Percentiles rank a stretch among this genome's conserved stretches.
Evolutionary conservation across 768 basidiomycete species (phyloP).

Genomic region (Daedaleopsis sinensis): DNA sequence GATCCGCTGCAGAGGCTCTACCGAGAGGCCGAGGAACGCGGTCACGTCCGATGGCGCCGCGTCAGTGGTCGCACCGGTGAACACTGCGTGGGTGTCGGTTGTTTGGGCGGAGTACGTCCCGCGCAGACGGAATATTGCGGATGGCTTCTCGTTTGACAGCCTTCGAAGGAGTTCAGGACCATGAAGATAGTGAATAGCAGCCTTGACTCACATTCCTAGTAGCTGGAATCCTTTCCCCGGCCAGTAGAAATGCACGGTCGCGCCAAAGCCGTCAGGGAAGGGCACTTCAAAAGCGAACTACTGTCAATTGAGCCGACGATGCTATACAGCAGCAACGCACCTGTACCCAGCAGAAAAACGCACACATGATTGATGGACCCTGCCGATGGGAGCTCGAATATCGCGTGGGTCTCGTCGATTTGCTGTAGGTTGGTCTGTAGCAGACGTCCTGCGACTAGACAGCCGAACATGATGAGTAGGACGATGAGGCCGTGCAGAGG

Average conservation of each 20-base stretch:
- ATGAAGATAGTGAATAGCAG: neutral
- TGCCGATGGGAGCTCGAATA: constrained; percentile 74
- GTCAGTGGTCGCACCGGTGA: constrained; percentile 28
- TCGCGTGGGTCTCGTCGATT: constrained; percentile 81
- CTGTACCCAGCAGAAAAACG: constrained; percentile 80
- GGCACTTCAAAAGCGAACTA: constrained; percentile 47
- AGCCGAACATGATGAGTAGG: constrained; percentile 65
- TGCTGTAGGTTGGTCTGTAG: constrained; percentile 81
- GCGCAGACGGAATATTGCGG: constrained; percentile 83
- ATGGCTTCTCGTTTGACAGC: constrained; percentile 89
- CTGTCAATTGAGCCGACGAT: too few species aligned
- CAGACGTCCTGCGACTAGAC: constrained; percentile 75
- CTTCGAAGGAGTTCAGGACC: constrained; percentile 38
- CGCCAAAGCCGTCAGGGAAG: constrained; percentile 84
- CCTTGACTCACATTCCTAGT: constrained; percentile 70
- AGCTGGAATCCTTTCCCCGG: constrained; percentile 87
- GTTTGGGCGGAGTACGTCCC: constrained; percentile 55
- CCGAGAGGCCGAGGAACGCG: constrained; percentile 76
- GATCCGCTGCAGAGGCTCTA: constrained; percentile 74
- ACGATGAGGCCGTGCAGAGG: too few species aligned
- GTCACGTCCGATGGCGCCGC: constrained; percentile 49
- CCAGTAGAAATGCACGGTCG: constrained; percentile 85
- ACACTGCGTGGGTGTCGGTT: constrained; percentile 33
- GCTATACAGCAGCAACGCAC: constrained; percentile 41
- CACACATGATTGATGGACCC: constrained; percentile 82